These are phyloP conservation scores for Xerocomellus intermedius DNA, from an alignment of 768 basidiomycete species.

Conservation along the genomic window DNA sequence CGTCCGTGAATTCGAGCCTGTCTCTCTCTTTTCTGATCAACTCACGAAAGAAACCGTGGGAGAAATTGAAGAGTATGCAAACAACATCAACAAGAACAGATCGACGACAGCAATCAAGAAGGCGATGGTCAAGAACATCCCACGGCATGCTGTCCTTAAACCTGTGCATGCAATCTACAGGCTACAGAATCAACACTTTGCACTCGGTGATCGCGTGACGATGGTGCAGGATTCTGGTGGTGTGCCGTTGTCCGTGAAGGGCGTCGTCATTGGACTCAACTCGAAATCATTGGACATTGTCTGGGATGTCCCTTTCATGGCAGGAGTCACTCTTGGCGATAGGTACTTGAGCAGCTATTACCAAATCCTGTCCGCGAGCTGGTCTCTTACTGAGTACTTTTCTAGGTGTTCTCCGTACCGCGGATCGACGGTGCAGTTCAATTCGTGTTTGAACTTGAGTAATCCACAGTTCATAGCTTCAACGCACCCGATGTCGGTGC, in stretches of 20 bases:
- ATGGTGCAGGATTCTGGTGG: conserved; percentile 96
- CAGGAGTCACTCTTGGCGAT: conserved; percentile 82
- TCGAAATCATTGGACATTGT: conserved; percentile 89
- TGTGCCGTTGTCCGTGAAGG: conserved; percentile 88
- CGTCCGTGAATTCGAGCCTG: conserved; percentile 88
- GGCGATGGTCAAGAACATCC: conserved; percentile 90
- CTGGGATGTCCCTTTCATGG: conserved; percentile 96
- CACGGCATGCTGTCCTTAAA: conserved; percentile 89
- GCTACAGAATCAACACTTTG: conserved; percentile 84
- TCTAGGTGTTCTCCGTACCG: conserved; percentile 87
- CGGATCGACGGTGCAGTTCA: conserved; percentile 84
- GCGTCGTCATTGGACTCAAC: conserved; percentile 89
- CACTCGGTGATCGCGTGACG: conserved; percentile 88
- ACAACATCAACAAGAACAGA: conserved; percentile 61
- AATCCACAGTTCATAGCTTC: conserved; percentile 82
- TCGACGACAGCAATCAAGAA: conserved; percentile 72
- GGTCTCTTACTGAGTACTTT: background rate
- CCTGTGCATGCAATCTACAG: conserved; percentile 88
- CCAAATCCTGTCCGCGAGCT: background rate
- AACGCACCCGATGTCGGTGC: conserved; percentile 56
- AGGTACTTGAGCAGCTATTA: conserved; percentile 44
- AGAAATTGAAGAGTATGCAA: conserved; percentile 76
- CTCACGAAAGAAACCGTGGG: conserved; percentile 84
- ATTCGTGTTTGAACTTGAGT: conserved; percentile 85
- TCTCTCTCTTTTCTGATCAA: conserved; percentile 89